Evolutionary conservation across 192 early-diverging fungal genomes (phyloP).

Genomic region (Entomortierella beljakovae): DNA sequence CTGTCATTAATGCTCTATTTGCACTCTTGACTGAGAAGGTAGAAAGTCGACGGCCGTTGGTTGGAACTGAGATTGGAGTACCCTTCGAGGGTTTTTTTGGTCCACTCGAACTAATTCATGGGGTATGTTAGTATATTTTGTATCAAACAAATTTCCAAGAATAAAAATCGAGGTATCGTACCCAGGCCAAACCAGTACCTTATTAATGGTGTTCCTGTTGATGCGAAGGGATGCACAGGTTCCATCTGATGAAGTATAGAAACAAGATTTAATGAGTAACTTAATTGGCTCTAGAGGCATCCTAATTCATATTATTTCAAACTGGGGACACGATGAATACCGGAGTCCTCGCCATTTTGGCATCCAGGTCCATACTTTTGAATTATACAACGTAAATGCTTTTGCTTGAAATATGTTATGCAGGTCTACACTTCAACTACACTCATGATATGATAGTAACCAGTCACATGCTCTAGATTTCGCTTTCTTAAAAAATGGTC

Average conservation of each 20-base stretch:
- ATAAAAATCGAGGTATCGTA: too few relatives aligned
- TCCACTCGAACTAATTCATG: not conserved
- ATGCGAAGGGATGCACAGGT: slow-evolving; percentile 23
- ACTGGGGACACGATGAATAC: not conserved
- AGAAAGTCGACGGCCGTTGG: slow-evolving; percentile 31
- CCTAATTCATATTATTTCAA: not conserved
- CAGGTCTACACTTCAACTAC: not conserved
- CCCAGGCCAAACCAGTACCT: too few relatives aligned
- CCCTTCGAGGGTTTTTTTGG: slow-evolving; percentile 28
- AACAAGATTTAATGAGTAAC: not conserved
- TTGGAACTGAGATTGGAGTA: slow-evolving; percentile 35
- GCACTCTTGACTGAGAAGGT: slow-evolving; percentile 42
- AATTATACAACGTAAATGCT: not conserved
- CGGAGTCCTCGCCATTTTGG: not conserved
- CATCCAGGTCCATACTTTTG: not conserved
- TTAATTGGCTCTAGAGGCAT: too few relatives aligned
- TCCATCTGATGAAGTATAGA: slow-evolving; percentile 18
- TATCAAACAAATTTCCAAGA: too few relatives aligned
- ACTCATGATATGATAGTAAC: too few relatives aligned
- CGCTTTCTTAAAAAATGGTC: too few relatives aligned
- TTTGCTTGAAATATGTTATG: not conserved
- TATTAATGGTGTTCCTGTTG: not conserved
- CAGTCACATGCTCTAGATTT: too few relatives aligned
- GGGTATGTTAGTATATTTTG: too few relatives aligned
- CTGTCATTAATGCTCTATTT: slow-evolving; percentile 43